Percentiles rank a stretch among this genome's conserved stretches.
These are phyloP conservation scores for Microbotryomycetes sp. DNA, from an alignment of 1,284 basidiomycete genomes.

Conservation along the genomic window DNA sequence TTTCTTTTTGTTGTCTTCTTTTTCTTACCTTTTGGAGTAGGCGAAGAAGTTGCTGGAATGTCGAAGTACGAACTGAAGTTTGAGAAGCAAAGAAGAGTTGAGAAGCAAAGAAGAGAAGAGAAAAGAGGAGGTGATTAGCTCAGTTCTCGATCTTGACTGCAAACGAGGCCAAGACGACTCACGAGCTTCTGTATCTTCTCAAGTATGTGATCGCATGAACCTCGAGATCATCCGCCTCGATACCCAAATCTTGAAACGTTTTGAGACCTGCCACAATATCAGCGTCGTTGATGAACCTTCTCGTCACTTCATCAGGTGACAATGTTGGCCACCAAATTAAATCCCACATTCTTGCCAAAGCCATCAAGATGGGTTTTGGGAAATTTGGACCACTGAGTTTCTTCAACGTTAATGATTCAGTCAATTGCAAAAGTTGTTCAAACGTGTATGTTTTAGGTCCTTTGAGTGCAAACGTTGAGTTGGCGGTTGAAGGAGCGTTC, in stretches of 20 bases:
- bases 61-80: background rate
- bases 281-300: slow-evolving; percentile 78
- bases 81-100: too few species aligned
- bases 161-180: too few species aligned
- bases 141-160: too few species aligned
- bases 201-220: slow-evolving; percentile 85
- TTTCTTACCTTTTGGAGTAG: background rate
- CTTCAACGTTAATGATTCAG: slow-evolving; percentile 72
- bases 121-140: too few species aligned
- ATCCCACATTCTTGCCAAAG: slow-evolving; percentile 63
- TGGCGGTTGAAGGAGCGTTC: slow-evolving; percentile 54
- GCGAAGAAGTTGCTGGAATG: background rate
- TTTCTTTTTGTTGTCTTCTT: too few species aligned
- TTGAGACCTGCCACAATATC: slow-evolving; percentile 52
- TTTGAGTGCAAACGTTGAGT: slow-evolving; percentile 69
- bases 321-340: slow-evolving; percentile 87
- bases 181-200: slow-evolving; percentile 74
- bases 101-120: too few species aligned
- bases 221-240: slow-evolving; percentile 76
- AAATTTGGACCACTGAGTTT: slow-evolving; percentile 61
- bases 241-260: slow-evolving; percentile 50
- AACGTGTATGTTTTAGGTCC: slow-evolving; percentile 83
- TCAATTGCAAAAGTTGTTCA: slow-evolving; percentile 75
- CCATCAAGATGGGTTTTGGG: slow-evolving; percentile 66
- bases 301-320: slow-evolving; percentile 80